Evolutionary conservation across 345 rosid genomes (phyloP).

Genomic region (Murraya koenigii): DNA sequence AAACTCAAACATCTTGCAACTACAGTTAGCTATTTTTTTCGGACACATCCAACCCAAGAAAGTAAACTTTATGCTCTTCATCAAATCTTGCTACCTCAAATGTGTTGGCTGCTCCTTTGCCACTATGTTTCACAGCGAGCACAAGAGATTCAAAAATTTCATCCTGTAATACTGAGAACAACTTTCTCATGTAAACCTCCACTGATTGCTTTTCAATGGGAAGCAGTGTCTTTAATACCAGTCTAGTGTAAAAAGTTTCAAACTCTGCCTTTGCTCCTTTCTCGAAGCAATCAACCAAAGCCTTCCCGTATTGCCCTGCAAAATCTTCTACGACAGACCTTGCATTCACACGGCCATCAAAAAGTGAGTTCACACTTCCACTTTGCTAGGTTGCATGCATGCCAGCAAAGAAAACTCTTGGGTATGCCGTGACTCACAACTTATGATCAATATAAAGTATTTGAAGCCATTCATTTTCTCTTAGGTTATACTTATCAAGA

Average conservation of each 20-base stretch:
- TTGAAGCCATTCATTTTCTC: constrained; percentile 33
- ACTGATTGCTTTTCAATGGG: constrained; percentile 39
- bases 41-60: constrained; percentile 16
- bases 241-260: constrained; percentile 34
- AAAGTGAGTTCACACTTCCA: constrained; percentile 32
- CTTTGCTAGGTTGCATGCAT: constrained; percentile 20
- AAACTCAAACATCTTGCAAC: constrained; percentile 34
- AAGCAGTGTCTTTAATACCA: constrained; percentile 30
- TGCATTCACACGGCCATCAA: constrained; percentile 34
- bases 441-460: constrained; percentile 28
- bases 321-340: constrained; percentile 27
- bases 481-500: constrained; percentile 29
- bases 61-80: constrained; percentile 17
- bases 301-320: constrained; percentile 31
- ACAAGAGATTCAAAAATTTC: constrained; percentile 35
- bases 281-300: constrained; percentile 24
- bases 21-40: constrained; percentile 27
- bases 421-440: constrained; percentile 29
- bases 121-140: constrained; percentile 23
- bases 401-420: constrained; percentile 34
- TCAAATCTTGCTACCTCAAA: constrained; percentile 34
- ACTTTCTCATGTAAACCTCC: constrained; percentile 25
- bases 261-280: constrained; percentile 30
- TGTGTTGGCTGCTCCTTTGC: constrained; percentile 11
- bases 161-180: constrained; percentile 28